Conservation (phyloP, 2,329 filamentous ascomycete genomes). For the Diaporthe helianthi region DNA sequence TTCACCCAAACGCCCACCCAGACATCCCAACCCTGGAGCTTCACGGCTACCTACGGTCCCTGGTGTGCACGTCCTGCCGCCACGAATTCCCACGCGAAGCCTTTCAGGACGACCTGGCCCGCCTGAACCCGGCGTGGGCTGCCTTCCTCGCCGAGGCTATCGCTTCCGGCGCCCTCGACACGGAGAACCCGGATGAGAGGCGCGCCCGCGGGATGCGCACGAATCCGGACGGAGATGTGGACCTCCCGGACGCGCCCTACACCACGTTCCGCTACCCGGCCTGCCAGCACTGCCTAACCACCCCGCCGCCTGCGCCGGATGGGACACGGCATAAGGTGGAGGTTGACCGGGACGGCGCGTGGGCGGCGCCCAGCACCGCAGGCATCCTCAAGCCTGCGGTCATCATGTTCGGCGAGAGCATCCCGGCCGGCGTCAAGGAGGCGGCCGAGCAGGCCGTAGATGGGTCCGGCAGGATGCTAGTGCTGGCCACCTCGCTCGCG, state of each 20-base stretch:
- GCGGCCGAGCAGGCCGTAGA: conserved; percentile 84
- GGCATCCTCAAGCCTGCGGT: conserved; percentile 93
- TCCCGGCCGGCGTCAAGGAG: conserved; percentile 71
- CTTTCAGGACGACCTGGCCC: conserved; percentile 79
- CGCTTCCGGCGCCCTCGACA: conserved; percentile 76
- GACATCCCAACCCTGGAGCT: conserved; percentile 79
- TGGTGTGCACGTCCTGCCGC: conserved; percentile 81
- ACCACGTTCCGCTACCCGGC: conserved; percentile 89
- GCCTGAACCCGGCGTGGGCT: conserved; percentile 87
- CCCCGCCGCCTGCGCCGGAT: conserved; percentile 63
- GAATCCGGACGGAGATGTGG: conserved; percentile 95
- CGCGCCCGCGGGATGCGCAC: conserved; percentile 74
- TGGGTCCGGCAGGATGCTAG: conserved; percentile 73
- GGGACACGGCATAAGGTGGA: conserved; percentile 66
- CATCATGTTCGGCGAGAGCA: conserved; percentile 95
- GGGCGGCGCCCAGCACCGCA: conserved; percentile 68
- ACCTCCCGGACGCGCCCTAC: conserved; percentile 86
- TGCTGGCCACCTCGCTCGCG: conserved; percentile 88
- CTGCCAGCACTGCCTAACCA: conserved; percentile 78
- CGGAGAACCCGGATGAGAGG: conserved; percentile 76
- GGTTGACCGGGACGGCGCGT: conserved; percentile 82
- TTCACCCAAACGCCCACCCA: conserved; percentile 82
- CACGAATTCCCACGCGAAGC: conserved; percentile 72
- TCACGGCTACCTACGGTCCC: conserved; percentile 85
- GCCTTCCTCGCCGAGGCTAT: conserved; percentile 76